Conservation (phyloP, 345 rosid species). For the Ceriops zippeliana region DNA sequence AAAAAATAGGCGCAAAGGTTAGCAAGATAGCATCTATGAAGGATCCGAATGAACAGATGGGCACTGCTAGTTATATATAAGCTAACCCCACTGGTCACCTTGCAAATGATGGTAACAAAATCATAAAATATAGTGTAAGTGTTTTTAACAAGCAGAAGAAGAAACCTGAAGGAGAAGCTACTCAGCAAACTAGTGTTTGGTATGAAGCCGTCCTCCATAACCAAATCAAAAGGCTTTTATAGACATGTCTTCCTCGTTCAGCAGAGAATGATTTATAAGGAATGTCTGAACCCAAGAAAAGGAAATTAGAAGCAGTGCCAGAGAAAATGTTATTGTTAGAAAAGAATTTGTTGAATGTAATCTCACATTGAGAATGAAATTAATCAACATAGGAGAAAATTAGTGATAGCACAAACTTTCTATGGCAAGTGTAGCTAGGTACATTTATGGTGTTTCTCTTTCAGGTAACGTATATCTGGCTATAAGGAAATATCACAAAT, state of each 20-base stretch:
- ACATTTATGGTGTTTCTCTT: slow-evolving; percentile 16
- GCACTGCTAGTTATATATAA: not conserved
- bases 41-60: not conserved
- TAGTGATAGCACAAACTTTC: slow-evolving; percentile 12
- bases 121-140: not conserved
- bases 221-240: not conserved
- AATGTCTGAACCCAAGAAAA: not conserved
- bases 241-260: not conserved
- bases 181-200: not conserved
- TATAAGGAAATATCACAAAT: slow-evolving; percentile 6
- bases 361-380: slow-evolving; percentile 2
- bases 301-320: not conserved
- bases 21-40: not conserved
- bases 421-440: slow-evolving; percentile 14
- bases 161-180: slow-evolving; percentile 5
- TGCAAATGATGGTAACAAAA: not conserved
- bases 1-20: too few relatives aligned
- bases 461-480: slow-evolving; percentile 10
- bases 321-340: slow-evolving; percentile 2
- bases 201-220: not conserved
- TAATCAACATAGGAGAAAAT: slow-evolving; percentile 14
- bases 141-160: not conserved
- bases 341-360: slow-evolving; percentile 14
- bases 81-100: not conserved
- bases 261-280: slow-evolving; percentile 17